Evolutionary conservation across 2,329 filamentous ascomycete species (phyloP).

Genomic region (Lachnellula suecica): DNA sequence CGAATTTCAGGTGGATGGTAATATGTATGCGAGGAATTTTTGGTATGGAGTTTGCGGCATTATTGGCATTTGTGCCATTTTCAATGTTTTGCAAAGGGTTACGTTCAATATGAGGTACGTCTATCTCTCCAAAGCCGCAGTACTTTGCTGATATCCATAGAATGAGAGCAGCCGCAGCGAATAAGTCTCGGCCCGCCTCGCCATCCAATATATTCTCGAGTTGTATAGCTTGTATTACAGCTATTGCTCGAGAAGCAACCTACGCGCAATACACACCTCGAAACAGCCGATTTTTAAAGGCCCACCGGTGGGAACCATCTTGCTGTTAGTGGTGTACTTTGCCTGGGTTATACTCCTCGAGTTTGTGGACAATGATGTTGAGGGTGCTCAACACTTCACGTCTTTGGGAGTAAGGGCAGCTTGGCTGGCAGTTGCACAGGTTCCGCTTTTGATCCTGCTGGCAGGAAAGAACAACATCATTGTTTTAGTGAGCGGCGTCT

Average conservation of each 20-base stretch:
- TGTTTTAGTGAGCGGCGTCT: conserved; percentile 58
- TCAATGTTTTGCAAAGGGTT: conserved; percentile 29
- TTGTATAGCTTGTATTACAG: conserved; percentile 32
- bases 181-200: conserved; percentile 29
- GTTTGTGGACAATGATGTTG: conserved; percentile 36
- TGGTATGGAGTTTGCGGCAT: conserved; percentile 39
- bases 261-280: conserved; percentile 34
- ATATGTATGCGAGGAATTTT: conserved; percentile 37
- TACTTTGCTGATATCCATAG: conserved; percentile 17
- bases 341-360: conserved; percentile 38
- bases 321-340: conserved; percentile 37
- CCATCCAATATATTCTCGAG: conserved; percentile 29
- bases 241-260: conserved; percentile 33
- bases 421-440: conserved; percentile 63
- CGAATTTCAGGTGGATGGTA: conserved; percentile 34
- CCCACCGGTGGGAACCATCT: conserved; percentile 36
- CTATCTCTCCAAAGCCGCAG: not conserved
- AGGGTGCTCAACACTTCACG: conserved; percentile 25
- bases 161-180: conserved; percentile 35
- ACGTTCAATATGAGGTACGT: conserved; percentile 29
- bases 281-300: conserved; percentile 16
- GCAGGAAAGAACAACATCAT: conserved; percentile 60
- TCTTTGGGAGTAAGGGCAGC: conserved; percentile 60
- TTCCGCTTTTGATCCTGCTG: conserved; percentile 63
- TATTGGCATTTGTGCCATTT: conserved; percentile 32